Base-by-base conservation (phyloP, 202 grass and related monocot genomes). In the Brachypodium distachyon region DNA sequence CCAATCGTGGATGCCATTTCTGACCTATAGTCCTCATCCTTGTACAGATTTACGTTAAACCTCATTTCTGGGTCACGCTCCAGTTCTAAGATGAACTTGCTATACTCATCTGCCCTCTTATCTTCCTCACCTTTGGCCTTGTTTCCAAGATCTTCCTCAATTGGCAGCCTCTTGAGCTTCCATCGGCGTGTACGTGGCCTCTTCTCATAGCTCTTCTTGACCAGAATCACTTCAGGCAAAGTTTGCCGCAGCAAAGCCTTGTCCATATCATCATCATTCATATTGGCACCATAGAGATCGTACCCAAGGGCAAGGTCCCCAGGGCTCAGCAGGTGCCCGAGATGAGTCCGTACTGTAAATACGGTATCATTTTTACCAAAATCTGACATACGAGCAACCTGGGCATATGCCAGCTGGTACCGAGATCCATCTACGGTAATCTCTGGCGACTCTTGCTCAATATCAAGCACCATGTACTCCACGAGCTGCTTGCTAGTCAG, bases 141-240 rank as follows among this genome's bases (percentile, higher is more conserved):
- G 54, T 71, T 77, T 4, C 25, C 62, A 72, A 22, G 73, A 61
- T 92, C 78, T 53, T 84, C 87, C 53, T 92, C 95, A n/a, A 88
- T 65, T 4, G 86, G 77, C 43, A 97, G 70, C 36, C 82, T 82
- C 68, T 94, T 97, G 17, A 97, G 82, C 82, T 94, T 94, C 88
- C 78, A 76, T 48, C 64, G 36, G 32, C 81, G 58, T 51, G 71
- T 83, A 31, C 81, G 70, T 27, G 71, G 84, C 51, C 69, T 90
- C 95, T 94, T 90, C 34, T 88, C 76, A 0, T 88, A 97, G 81
- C 95, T 97, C 87, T 97, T 97, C 91, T 94, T 97, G 67, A 97
- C 84, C 53, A 97, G 89, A 81, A 97, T 9, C 12, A 81, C 88
- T 49, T 97, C 95, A 32, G 95, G 95, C 61, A 97, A 74, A 70